Evolutionary conservation across 306 rosid species (phyloP), one percentile per base, ranked within the genome.

Genomic region (Begonia masoniana): DNA sequence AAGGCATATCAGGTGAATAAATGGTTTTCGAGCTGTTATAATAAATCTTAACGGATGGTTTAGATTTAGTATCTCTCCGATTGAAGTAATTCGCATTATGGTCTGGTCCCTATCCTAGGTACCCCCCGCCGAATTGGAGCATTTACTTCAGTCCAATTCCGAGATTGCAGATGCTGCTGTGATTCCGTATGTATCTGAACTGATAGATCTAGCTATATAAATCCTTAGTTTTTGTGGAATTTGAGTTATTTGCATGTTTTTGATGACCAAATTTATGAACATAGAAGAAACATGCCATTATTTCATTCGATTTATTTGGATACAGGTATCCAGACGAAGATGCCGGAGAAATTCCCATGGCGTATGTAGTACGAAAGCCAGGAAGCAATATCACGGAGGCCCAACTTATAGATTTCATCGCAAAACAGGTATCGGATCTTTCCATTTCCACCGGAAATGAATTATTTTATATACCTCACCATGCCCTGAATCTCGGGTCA

Each of bases 1-100:
- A 91, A 85, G 67, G 97, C 92, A 51, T 91, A 69, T 81, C 96
- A 85, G 93, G 95, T 82, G 65, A 58, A 54, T 8, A 23, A 14
- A 43, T 43, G 48, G 48, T 1, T 43, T 10, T 43, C 2, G 19
- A 17, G 12, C 12, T 1, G 12, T 2, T 5, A 43, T 10, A 13
- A 43, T 43, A 10, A 43, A 5, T 6, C 13, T 11, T 43, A 43
- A 43, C 4, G 13, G 2, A 43, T 10, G 15, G 13, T 45, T 11
- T 11, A 45, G 49, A 10, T 45, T 10, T 10, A 6, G 13, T 5
- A 10, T 10, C 49, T 11, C 15, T 45, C 39, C 3, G 9, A 0
- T 31, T 4, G 5, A 31, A 31, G 39, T 7, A 5, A 31, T 45
- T 45, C 4, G 9, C 5, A 45, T 12, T 12, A 31, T 31, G 39